Evolutionary conservation across 1,139 yeast species (phyloP).

Genomic region (Hyphopichia pseudoburtonii): DNA sequence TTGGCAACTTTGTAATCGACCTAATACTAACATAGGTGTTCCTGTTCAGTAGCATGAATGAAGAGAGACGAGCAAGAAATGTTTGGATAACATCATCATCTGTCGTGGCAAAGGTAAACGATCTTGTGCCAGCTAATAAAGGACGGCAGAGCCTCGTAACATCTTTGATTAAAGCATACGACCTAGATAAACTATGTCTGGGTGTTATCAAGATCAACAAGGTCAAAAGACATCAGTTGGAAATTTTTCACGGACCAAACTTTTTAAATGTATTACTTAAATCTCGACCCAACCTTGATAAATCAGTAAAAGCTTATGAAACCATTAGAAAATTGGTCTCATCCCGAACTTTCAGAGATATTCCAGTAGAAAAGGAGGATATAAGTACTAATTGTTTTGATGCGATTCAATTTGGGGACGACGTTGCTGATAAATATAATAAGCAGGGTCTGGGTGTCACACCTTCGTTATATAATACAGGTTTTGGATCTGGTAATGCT

Average conservation of each 20-base stretch:
- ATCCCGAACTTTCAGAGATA: background rate
- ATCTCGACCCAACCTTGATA: slow-evolving; percentile 16
- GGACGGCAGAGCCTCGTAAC: slow-evolving; percentile 50
- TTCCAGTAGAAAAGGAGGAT: background rate
- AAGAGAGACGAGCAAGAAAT: slow-evolving; percentile 8
- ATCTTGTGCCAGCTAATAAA: slow-evolving; percentile 51
- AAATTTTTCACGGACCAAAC: slow-evolving; percentile 37
- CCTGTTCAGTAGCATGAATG: too few relatives aligned
- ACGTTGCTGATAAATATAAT: slow-evolving; percentile 4
- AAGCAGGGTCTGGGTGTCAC: too few relatives aligned
- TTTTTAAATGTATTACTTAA: slow-evolving; percentile 36
- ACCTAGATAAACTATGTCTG: slow-evolving; percentile 25
- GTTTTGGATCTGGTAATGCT: background rate
- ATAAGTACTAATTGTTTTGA: slow-evolving; percentile 2
- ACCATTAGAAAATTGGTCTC: background rate
- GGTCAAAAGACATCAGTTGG: slow-evolving; percentile 25
- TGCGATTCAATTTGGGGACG: slow-evolving; percentile 2
- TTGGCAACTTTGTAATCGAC: too few relatives aligned
- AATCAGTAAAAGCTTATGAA: slow-evolving; percentile 4
- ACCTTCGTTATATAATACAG: too few relatives aligned
- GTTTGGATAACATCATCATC: slow-evolving; percentile 24
- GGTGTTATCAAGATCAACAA: slow-evolving; percentile 22
- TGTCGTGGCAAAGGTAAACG: slow-evolving; percentile 27
- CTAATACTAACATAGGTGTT: too few relatives aligned
- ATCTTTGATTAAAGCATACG: slow-evolving; percentile 43